phyloP scores from a whole-genome alignment of 1,139 yeast genomes.

The Nakaseomyces kungkrabaensis region DNA sequence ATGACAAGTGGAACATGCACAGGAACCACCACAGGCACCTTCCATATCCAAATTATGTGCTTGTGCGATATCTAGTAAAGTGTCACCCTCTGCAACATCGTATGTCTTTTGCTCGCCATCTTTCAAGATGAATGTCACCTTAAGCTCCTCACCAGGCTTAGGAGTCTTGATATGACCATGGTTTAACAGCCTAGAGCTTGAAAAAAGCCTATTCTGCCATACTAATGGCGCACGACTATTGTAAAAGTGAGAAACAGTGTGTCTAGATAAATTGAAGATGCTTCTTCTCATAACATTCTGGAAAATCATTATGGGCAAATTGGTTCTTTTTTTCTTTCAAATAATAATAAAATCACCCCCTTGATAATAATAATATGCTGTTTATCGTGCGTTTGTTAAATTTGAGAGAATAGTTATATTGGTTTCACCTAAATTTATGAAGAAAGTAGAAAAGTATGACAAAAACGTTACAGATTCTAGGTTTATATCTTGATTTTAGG shows the following conservation, averaged over 20 bases:
- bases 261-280: neutral
- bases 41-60: slow-evolving; percentile 91
- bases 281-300: neutral
- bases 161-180: slow-evolving; percentile 91
- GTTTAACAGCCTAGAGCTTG: slow-evolving; percentile 5
- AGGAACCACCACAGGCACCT: slow-evolving; percentile 98
- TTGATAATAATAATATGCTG: too few species aligned
- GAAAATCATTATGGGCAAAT: neutral
- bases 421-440: too few species aligned
- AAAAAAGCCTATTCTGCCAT: slow-evolving; percentile 7
- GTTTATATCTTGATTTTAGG: too few species aligned
- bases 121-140: slow-evolving; percentile 82
- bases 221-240: neutral
- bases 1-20: slow-evolving; percentile 98
- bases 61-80: slow-evolving; percentile 87
- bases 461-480: too few species aligned
- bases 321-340: neutral
- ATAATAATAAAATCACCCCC: too few species aligned
- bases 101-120: slow-evolving; percentile 75
- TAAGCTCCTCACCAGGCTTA: slow-evolving; percentile 80
- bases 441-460: too few species aligned
- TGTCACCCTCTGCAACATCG: slow-evolving; percentile 91
- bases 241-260: neutral
- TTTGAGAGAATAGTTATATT: too few species aligned
- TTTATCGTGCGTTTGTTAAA: too few species aligned